Evolutionary conservation across 2,329 filamentous ascomycete species (phyloP), one percentile per base, ranked within the genome.

Genomic region (Paramyrothecium roridum): DNA sequence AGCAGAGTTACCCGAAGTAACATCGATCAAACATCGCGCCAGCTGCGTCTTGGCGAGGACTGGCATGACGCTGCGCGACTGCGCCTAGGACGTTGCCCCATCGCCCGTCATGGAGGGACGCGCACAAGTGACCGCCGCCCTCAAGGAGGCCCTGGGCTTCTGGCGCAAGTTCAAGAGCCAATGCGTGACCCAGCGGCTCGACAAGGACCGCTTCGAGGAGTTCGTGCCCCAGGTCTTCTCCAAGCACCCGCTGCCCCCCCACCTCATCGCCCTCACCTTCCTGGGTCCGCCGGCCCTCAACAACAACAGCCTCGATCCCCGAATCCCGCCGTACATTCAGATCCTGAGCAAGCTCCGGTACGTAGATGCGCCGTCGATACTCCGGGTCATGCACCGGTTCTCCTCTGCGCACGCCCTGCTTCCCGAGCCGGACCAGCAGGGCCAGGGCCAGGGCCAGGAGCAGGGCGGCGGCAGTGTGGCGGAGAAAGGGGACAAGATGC

Each of bases 281-380:
- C 73, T 89, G 45, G 78, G 78, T 22, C 85, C 85, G 3, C 76
- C 76, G 47, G 70, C 74, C 20, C 67, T 69, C 51, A 79, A 79
- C 62, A 64, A 70, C 60, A 72, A 80, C 63, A 78, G 72, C 55
- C 78, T 85, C 63, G 84, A 88, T 60, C 81, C 83, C 10, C 79
- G 83, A 58, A 75, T 86, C 10, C 77, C 80, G 1, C 77, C 74
- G n/a, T 89, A 87, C 65, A 67, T 88, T 11, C 77, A 86, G 59
- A 72, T 77, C 19, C 76, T 88, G 49, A 74, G 80, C 47, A 70
- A 76, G 33, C 76, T 77, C 50, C 73, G 76, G 33, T 75, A 80
- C 56, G 71, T 87, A 57, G 78, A 85, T 59, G 76, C 80, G 3
- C 74, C 81, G 1, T 80, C 80, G 1, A 74, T 87, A 26, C 73